Base-by-base conservation (phyloP, 495 filamentous ascomycete genomes). In the Trichoderma virens region DNA sequence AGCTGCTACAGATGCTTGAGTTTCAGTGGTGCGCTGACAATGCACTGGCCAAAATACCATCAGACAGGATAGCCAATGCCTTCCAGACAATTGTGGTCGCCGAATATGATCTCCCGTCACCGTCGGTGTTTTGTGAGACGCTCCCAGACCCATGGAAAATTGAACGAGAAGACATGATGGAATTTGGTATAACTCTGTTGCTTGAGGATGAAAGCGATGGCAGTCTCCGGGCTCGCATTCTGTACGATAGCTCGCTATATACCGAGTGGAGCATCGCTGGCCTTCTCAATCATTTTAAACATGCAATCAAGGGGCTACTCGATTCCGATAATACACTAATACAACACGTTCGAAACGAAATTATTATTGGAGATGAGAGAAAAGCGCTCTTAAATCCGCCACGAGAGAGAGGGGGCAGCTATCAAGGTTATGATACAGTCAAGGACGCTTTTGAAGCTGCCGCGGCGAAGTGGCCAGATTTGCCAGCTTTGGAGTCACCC, bases 381-480 rank as follows among this genome's bases (percentile, higher is more conserved):
- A n/a, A 20, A 3, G 8, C 8, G 2, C 18, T 47, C 4, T 47
- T 47, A n/a, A 25, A 47, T 7, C 43, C 18, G n/a, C 43, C 43
- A 23, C 18, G 20, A 47, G 43, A 20, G 5, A n/a, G 5, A 23
- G 20, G n/a, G 3, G 20, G 18, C 5, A 47, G 23, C 8, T 9
- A 9, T 1, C 43, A 25, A 20, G 43, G 20, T 20, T 47, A 20
- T 23, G 20, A 47, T 6, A 47, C 43, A 2, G 20, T 67, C 25
- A 67, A 63, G 32, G 60, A 64, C 28, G 31, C 59, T 28, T 64
- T 69, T 25, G 61, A 67, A 20, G 35, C 43, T 4, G 59, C 61
- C 47, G 64, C 64, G 3, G 30, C 63, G 3, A 51, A 67, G 28
- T 69, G 67, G 67, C 65, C 64, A 16, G 59, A 56, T 25, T 27